These are phyloP conservation scores for Candida pseudofarinosa DNA, from an alignment of 805 yeast species.

Conservation along the genomic window DNA sequence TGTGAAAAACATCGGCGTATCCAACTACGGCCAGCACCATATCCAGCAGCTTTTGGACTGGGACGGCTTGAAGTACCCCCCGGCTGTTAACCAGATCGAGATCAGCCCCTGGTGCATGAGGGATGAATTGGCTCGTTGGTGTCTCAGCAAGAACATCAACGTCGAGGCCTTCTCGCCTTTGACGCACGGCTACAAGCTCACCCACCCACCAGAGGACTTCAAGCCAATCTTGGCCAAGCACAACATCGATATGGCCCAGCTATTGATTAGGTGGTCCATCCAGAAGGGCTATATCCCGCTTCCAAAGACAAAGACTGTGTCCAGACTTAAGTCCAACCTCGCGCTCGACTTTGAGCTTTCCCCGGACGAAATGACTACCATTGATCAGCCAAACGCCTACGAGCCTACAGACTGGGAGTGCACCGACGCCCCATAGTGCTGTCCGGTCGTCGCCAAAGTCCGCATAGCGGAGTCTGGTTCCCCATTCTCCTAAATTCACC, in stretches of 20 bases:
- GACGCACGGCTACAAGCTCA: conserved; percentile 33
- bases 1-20: conserved; percentile 56
- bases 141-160: conserved; percentile 19
- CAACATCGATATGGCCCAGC: conserved; percentile 40
- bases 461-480: background rate
- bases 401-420: conserved; percentile 81
- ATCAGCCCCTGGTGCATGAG: conserved; percentile 48
- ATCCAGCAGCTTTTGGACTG: conserved; percentile 49
- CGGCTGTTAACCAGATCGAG: conserved; percentile 50
- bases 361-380: conserved; percentile 17
- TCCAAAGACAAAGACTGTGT: conserved; percentile 26
- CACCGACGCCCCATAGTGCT: conserved; percentile 46
- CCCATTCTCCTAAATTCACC: background rate
- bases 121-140: conserved; percentile 29
- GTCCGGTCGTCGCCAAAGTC: background rate
- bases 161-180: conserved; percentile 39
- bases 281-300: conserved; percentile 42
- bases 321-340: conserved; percentile 21
- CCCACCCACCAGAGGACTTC: conserved; percentile 15
- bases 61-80: conserved; percentile 39
- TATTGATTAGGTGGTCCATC: conserved; percentile 47
- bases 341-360: conserved; percentile 25
- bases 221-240: conserved; percentile 29
- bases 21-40: conserved; percentile 58
- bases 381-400: conserved; percentile 41